Conservation (phyloP, 2,329 filamentous ascomycete genomes). For the Curvularia spicifera region DNA sequence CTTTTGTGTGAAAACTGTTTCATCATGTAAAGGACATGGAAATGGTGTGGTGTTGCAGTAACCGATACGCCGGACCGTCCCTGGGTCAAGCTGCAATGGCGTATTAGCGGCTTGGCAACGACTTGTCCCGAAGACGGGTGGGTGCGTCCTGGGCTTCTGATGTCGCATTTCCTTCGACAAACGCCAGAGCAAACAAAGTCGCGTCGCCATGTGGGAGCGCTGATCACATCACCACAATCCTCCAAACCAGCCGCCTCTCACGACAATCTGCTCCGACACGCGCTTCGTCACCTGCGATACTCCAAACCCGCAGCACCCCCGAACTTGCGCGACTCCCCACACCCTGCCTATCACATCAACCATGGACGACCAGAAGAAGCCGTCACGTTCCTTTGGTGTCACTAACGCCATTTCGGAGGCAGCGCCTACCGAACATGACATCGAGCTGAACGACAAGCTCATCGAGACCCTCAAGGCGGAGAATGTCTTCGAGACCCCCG, state of each 20-base stretch:
- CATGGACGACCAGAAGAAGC: constrained; percentile 45
- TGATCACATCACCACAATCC: constrained; percentile 16
- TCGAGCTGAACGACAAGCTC: constrained; percentile 76
- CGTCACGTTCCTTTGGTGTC: constrained; percentile 65
- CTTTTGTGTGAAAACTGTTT: constrained; percentile 33
- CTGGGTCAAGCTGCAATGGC: constrained; percentile 8
- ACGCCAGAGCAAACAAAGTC: constrained; percentile 21
- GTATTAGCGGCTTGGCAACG: constrained; percentile 26
- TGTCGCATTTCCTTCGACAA: constrained; percentile 27
- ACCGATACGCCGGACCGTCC: not conserved
- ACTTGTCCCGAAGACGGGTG: constrained; percentile 22
- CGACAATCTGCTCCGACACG: constrained; percentile 21
- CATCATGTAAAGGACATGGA: constrained; percentile 16
- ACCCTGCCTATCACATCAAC: constrained; percentile 13
- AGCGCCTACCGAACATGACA: constrained; percentile 78
- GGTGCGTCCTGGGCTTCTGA: constrained; percentile 15
- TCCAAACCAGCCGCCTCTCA: constrained; percentile 16
- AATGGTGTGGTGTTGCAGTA: not conserved
- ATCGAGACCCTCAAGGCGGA: constrained; percentile 84
- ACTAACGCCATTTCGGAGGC: constrained; percentile 82
- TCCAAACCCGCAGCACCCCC: constrained; percentile 29
- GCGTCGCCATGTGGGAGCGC: constrained; percentile 44
- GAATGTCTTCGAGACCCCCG: constrained; percentile 86
- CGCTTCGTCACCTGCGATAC: constrained; percentile 24
- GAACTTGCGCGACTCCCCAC: constrained; percentile 22